Percentiles rank a stretch among this genome's conserved stretches.
These are phyloP conservation scores for Paralagenidium karlingii DNA, from an alignment of 352 stramenopile genomes.

Conservation along the genomic window DNA sequence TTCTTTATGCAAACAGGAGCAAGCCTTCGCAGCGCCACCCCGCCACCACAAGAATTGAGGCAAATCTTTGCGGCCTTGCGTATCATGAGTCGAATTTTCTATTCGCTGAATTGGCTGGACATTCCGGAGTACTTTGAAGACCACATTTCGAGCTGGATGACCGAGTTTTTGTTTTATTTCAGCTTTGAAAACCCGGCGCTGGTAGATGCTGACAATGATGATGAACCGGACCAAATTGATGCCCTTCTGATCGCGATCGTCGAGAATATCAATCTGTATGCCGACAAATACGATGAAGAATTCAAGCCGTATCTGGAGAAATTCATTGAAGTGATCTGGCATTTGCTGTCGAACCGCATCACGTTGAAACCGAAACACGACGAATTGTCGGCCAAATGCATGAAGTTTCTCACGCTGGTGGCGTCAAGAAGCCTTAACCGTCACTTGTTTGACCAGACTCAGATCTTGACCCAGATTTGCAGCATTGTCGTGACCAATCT, in stretches of 20 bases:
- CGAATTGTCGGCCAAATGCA: conserved; percentile 90
- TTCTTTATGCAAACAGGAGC: conserved; percentile 65
- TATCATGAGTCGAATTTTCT: conserved; percentile 95
- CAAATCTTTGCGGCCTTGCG: conserved; percentile 78
- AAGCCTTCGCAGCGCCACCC: conserved; percentile 23
- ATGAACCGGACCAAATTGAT: conserved; percentile 87
- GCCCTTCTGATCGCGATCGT: conserved; percentile 91
- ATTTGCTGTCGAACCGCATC: conserved; percentile 56
- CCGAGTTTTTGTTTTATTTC: conserved; percentile 91
- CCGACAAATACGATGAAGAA: conserved; percentile 98
- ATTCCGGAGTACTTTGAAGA: conserved; percentile 99
- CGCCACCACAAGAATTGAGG: conserved; percentile 27
- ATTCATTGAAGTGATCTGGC: conserved; percentile 88
- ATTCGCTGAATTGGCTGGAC: conserved; percentile 97
- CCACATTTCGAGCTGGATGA: conserved; percentile 95
- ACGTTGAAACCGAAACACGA: conserved; percentile 89
- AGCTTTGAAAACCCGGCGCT: conserved; percentile 88
- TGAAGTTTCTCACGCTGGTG: conserved; percentile 96
- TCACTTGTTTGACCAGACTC: conserved; percentile 69
- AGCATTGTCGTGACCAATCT: conserved; percentile 98
- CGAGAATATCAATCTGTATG: conserved; percentile 97
- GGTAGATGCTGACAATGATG: conserved; percentile 88
- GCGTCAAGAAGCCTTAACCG: conserved; percentile 91
- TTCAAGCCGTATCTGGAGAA: conserved; percentile 92
- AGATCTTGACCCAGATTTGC: conserved; percentile 86